These are phyloP conservation scores for Fusarium stilboides DNA, from an alignment of 2,329 filamentous ascomycete genomes.

Conservation along the genomic window DNA sequence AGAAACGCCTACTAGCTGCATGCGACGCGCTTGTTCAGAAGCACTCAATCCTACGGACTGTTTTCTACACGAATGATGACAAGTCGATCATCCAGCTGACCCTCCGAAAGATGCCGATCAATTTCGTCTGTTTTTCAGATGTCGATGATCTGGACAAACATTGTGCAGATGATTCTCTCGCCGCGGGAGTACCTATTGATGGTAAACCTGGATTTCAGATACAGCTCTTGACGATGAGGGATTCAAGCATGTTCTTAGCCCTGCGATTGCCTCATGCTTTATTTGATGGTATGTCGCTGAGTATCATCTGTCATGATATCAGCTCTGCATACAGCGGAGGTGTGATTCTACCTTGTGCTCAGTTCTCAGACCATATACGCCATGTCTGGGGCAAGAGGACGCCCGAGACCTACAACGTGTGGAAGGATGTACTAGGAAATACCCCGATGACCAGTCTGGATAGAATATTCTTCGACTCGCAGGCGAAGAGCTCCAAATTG, in stretches of 20 bases:
- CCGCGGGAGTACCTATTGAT: background rate
- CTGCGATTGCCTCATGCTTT: slow-evolving; percentile 9
- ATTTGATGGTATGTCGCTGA: slow-evolving; percentile 14
- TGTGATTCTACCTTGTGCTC: background rate
- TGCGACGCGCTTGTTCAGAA: slow-evolving; percentile 2
- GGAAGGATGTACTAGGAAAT: background rate
- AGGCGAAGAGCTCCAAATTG: background rate
- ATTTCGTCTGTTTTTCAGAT: background rate
- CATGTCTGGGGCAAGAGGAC: background rate
- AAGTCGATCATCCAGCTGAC: background rate
- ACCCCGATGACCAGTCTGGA: background rate
- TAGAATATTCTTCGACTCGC: background rate
- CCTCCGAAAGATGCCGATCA: background rate
- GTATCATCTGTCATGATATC: slow-evolving; percentile 4
- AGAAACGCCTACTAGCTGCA: background rate
- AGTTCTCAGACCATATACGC: slow-evolving; percentile 8
- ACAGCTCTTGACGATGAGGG: slow-evolving; percentile 3
- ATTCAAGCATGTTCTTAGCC: background rate
- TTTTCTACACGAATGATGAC: background rate
- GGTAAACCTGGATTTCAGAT: background rate
- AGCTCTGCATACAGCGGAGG: slow-evolving; percentile 4
- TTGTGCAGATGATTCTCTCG: background rate
- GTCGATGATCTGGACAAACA: background rate
- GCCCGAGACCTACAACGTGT: background rate
- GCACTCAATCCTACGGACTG: slow-evolving; percentile 12